Evolutionary conservation across 2,329 filamentous ascomycete species (phyloP).

Genomic region (Trichoderma sp.): DNA sequence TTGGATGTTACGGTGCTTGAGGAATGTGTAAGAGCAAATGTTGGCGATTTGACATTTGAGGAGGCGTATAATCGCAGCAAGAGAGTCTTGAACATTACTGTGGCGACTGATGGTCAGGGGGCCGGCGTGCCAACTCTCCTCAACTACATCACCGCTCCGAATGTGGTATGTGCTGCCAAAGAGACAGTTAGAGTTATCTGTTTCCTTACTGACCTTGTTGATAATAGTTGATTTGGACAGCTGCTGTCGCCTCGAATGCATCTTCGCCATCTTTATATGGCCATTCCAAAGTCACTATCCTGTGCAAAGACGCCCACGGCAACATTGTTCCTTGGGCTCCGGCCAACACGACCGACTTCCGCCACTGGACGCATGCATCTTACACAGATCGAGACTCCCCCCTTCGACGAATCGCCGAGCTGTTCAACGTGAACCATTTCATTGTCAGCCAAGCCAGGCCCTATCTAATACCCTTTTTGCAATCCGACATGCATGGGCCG

Average conservation of each 20-base stretch:
- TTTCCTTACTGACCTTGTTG: constrained; percentile 27
- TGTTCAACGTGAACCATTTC: constrained; percentile 95
- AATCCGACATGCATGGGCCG: constrained; percentile 78
- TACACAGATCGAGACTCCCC: constrained; percentile 68
- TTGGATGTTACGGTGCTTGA: constrained; percentile 82
- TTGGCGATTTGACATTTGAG: constrained; percentile 89
- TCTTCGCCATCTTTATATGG: constrained; percentile 67
- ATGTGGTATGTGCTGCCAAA: constrained; percentile 69
- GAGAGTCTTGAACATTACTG: constrained; percentile 87
- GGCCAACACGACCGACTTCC: constrained; percentile 63
- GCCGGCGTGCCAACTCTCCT: constrained; percentile 81
- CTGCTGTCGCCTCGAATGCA: constrained; percentile 75
- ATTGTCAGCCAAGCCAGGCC: constrained; percentile 91
- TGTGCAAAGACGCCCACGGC: constrained; percentile 77
- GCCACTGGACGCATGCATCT: constrained; percentile 68
- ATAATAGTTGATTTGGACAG: constrained; percentile 74
- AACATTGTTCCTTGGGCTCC: constrained; percentile 75
- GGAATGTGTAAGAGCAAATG: constrained; percentile 80
- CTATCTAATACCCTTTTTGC: constrained; percentile 84
- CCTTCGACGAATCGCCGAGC: constrained; percentile 73
- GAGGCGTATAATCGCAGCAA: constrained; percentile 88
- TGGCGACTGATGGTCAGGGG: constrained; percentile 73
- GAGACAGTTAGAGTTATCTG: not conserved
- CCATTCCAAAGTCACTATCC: constrained; percentile 64
- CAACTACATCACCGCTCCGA: constrained; percentile 91